Evolutionary conservation across 192 early-diverging fungal species (phyloP), one percentile per base, ranked within the genome.

Genomic region (Coemansia sp.): DNA sequence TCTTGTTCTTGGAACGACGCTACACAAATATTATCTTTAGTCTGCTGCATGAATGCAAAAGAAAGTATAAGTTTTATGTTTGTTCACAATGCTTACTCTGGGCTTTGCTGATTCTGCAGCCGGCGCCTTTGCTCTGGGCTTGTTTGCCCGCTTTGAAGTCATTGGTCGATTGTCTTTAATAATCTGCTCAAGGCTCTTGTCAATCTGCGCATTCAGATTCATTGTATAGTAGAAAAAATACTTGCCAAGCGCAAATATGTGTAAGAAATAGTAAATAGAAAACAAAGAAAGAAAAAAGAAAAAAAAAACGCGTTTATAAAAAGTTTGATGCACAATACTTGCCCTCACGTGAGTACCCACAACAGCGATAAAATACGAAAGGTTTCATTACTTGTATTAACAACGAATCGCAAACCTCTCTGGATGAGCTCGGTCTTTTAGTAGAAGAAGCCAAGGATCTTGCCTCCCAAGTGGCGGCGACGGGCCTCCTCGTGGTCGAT

Each of bases 401-500:
- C 31, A 34, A 34, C 31, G 31, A 34, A 34, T 34, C 31, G 31
- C 31, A 34, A 34, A 34, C 31, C 31, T 34, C 31, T 34, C 31
- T 34, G 6, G 31, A 34, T 34, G 7, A 34, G 31, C 31, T 34
- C 31, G 8, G 31, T 34, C 31, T n/a, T 54, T 75, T 89, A 93
- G 83, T 93, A 93, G 87, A 93, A 91, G 87, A 88, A 93, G 73
- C 94, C 95, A 65, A 97, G 89, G 84, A 97, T 89, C 89, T 97
- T 96, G 69, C 97, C 97, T 89, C 94, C 97, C 79, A 90, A 86
- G 82, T 95, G 93, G 86, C 94, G 94, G 65, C 91, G 85, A 89
- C 95, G 91, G 63, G 94, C 94, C 87, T 99, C 95, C 78, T 94
- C 92, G 85, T 97, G 95, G 87, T 99, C 97, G 91, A 99, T 99